Percentiles rank a stretch among this genome's conserved stretches.
Conservation (phyloP, 805 yeast species). For the Starmera amethionina region DNA sequence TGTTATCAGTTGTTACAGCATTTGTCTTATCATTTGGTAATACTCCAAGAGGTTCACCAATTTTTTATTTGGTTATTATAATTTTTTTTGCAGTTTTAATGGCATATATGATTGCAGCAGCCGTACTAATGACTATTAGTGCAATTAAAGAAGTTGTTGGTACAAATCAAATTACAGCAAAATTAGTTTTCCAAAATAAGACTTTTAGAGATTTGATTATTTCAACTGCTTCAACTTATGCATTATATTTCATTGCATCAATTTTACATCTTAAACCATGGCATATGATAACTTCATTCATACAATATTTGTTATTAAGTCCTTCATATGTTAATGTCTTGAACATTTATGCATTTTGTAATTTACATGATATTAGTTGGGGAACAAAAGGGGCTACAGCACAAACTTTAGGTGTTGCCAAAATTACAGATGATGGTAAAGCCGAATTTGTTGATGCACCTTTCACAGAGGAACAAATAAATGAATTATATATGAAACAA, state of each 20-base stretch:
- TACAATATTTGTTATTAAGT: constrained; percentile 73
- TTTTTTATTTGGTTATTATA: constrained; percentile 66
- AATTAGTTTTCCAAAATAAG: constrained; percentile 45
- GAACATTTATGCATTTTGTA: constrained; percentile 92
- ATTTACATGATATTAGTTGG: constrained; percentile 95
- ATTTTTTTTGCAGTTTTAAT: constrained; percentile 77
- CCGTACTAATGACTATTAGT: constrained; percentile 66
- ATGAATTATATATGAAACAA: constrained; percentile 59
- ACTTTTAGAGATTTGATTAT: constrained; percentile 81
- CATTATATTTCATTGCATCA: constrained; percentile 70
- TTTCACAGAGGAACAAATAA: constrained; percentile 67
- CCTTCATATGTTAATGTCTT: constrained; percentile 89
- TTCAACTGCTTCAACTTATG: constrained; percentile 80
- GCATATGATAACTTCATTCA: constrained; percentile 83
- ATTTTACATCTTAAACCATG: constrained; percentile 80
- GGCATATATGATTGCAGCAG: constrained; percentile 85
- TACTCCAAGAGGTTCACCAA: constrained; percentile 83
- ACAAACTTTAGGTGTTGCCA: constrained; percentile 79
- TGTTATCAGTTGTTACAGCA: constrained; percentile 71
- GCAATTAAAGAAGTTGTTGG: constrained; percentile 45
- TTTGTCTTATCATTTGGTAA: constrained; percentile 90
- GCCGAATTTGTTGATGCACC: constrained; percentile 60
- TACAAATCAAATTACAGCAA: constrained; percentile 26
- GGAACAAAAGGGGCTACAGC: constrained; percentile 84
- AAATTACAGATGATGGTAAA: constrained; percentile 54